Evolutionary conservation across 1,284 basidiomycete genomes (phyloP).

Genomic region (Puccinia coronata): DNA sequence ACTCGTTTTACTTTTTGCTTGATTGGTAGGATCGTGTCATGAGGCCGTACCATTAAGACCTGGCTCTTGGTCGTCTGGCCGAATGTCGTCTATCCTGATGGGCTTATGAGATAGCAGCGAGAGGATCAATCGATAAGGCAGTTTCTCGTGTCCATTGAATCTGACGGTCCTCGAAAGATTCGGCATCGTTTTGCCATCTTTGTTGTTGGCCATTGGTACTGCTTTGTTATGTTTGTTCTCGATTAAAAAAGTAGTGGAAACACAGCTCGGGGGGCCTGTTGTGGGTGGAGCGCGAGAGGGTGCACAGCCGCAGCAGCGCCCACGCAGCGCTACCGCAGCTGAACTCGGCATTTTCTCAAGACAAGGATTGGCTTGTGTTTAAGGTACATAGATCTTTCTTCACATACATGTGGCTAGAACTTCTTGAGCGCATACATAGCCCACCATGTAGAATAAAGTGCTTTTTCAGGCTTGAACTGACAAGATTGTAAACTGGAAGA

Average conservation of each 20-base stretch:
- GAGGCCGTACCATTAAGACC: constrained; percentile 72
- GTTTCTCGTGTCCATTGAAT: constrained; percentile 75
- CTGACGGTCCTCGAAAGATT: constrained; percentile 56
- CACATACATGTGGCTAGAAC: too few species aligned
- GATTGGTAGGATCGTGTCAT: constrained; percentile 9
- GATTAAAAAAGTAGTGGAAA: too few species aligned
- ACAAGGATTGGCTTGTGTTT: neutral
- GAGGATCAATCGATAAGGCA: constrained; percentile 82
- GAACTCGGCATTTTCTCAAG: constrained; percentile 11
- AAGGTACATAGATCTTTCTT: too few species aligned
- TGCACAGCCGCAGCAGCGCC: too few species aligned
- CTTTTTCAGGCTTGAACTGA: too few species aligned
- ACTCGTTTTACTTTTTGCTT: constrained; percentile 2
- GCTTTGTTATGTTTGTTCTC: too few species aligned
- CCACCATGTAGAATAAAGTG: too few species aligned
- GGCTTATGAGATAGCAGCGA: constrained; percentile 84
- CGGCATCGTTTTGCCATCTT: neutral
- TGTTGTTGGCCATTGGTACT: too few species aligned
- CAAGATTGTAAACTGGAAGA: too few species aligned
- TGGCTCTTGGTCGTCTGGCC: constrained; percentile 87
- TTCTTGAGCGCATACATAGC: too few species aligned
- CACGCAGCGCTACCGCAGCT: neutral
- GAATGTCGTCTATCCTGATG: constrained; percentile 83
- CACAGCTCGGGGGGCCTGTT: too few species aligned
- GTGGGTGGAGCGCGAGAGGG: too few species aligned